Conservation (phyloP, 192 early-diverging fungal species). For the Podila epicladia region DNA sequence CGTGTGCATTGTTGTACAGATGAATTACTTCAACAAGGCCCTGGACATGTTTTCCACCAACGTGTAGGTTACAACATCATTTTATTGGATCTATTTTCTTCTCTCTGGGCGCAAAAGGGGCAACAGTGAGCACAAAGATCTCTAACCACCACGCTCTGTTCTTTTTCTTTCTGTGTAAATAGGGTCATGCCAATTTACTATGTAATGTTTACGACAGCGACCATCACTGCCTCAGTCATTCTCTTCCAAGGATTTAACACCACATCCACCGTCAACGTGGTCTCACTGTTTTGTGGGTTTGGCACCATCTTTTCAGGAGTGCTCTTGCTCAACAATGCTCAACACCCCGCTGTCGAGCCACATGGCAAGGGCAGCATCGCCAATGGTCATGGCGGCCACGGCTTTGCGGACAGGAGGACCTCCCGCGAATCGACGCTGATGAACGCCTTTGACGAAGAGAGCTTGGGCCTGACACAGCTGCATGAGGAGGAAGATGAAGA, state of each 20-base stretch:
- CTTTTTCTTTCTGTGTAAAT: conserved; percentile 9
- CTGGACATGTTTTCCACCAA: conserved; percentile 93
- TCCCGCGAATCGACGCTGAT: conserved; percentile 60
- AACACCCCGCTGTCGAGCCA: conserved; percentile 24
- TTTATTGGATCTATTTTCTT: background rate
- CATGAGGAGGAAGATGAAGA: conserved; percentile 46
- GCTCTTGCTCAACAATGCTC: conserved; percentile 77
- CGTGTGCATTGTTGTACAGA: conserved; percentile 90
- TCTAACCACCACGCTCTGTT: background rate
- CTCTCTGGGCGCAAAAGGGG: no score
- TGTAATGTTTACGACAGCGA: conserved; percentile 95
- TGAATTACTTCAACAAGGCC: conserved; percentile 99
- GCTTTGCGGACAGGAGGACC: conserved; percentile 48
- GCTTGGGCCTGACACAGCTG: conserved; percentile 55
- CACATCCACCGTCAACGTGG: conserved; percentile 74
- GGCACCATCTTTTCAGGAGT: conserved; percentile 94
- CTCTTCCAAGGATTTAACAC: conserved; percentile 90
- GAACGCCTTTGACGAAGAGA: conserved; percentile 57
- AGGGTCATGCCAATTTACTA: conserved; percentile 92
- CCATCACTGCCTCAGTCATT: conserved; percentile 88
- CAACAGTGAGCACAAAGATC: background rate
- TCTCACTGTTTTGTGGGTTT: conserved; percentile 89
- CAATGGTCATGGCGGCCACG: conserved; percentile 33
- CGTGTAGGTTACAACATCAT: conserved; percentile 56
- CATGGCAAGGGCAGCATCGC: conserved; percentile 36